These are phyloP conservation scores for Aspergillus flavus DNA, from an alignment of 2,329 filamentous ascomycete species.

Conservation along the genomic window DNA sequence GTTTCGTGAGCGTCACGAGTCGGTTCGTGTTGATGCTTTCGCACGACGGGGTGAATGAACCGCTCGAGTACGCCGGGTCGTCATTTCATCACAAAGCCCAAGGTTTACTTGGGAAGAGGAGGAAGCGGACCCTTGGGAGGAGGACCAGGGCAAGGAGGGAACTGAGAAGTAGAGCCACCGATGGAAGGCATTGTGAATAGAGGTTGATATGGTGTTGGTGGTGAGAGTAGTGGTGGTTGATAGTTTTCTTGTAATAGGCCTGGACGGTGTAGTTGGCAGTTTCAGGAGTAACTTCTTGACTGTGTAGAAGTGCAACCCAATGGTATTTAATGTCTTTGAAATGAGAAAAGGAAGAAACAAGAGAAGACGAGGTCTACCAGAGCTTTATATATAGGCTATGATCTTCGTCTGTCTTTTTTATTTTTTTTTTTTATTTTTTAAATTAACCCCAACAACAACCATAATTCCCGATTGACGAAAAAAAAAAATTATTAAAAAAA, in stretches of 20 bases:
- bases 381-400: slow-evolving; percentile 24
- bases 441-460: slow-evolving; percentile 1
- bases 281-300: background rate
- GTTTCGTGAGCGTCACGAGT: slow-evolving; percentile 24
- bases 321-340: slow-evolving; percentile 6
- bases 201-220: slow-evolving; percentile 9
- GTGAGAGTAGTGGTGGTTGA: background rate
- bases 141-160: slow-evolving; percentile 43
- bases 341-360: slow-evolving; percentile 11
- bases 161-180: slow-evolving; percentile 35
- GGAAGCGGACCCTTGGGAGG: slow-evolving; percentile 43
- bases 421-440: slow-evolving; percentile 10
- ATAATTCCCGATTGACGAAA: slow-evolving; percentile 3
- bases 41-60: slow-evolving; percentile 17
- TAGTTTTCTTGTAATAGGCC: slow-evolving; percentile 3
- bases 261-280: slow-evolving; percentile 8
- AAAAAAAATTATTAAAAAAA: slow-evolving; percentile 14
- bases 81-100: slow-evolving; percentile 34
- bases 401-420: slow-evolving; percentile 10
- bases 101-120: slow-evolving; percentile 41
- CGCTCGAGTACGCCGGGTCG: slow-evolving; percentile 31
- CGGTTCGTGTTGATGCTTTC: slow-evolving; percentile 9
- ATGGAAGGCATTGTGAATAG: slow-evolving; percentile 38
- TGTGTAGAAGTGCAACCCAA: background rate
- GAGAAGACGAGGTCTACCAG: slow-evolving; percentile 16